Evolutionary conservation across 768 basidiomycete genomes (phyloP), one percentile per base, ranked within the genome.

Genomic region (Termitomyces sp.): DNA sequence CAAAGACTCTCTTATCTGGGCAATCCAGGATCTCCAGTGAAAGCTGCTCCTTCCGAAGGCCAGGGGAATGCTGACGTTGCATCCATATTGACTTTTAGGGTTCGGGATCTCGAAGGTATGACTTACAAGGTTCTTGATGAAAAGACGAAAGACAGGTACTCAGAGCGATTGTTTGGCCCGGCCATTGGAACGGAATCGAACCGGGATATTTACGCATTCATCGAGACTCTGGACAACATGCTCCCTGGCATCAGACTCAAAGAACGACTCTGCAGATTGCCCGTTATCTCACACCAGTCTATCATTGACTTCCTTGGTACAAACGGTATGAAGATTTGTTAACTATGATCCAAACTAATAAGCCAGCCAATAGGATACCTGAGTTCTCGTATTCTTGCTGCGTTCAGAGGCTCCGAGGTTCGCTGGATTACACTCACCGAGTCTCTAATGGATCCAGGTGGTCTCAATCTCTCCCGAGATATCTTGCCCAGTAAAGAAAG

Each of bases 381-480:
- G 20, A 82, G 75, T 60, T 65, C 73, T 28, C 74, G 68, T 7
- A 70, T 79, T 7, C 67, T 85, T 48, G 61, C 76, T 18, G 62
- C 77, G 0, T 71, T 85, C n/a, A 69, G 80, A 32, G 72, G 68
- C 14, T 78, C 80, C 3, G 75, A 78, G 57, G 68, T 86, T 41
- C 67, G 68, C 7, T 66, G 64, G 49, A 71, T 85, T n/a, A 66
- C 72, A 22, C 69, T 87, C 52, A 72, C 74, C 1, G 72, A 76
- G 14, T 80, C 83, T 14, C 66, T 83, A 55, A 61, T 65, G 11
- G 74, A 81, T 52, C 74, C 76, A 57, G 77, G 79, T 49, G 80
- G 81, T 4, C 69, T 85, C 7, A 82, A 83, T 63, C 61, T 86
- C 20, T 75, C 68, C 47, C 70, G 72, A 18, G 76, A 79, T 40